Conservation (phyloP, 768 basidiomycete species). For the Amanita rimosa region DNA sequence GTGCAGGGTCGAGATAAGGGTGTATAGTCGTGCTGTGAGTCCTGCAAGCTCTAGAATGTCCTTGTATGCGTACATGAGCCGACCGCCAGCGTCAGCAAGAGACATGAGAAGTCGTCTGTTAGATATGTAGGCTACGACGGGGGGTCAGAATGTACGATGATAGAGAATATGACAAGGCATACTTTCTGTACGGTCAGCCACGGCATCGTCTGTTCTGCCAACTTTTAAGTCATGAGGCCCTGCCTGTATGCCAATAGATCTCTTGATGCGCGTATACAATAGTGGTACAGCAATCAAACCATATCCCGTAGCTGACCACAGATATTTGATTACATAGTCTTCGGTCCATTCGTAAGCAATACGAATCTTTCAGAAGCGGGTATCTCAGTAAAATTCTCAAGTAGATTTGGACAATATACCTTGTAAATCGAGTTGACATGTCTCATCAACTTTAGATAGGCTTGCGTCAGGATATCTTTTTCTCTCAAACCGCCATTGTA, state of each 20-base stretch:
- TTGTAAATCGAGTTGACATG: constrained; percentile 92
- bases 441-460: constrained; percentile 72
- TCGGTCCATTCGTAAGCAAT: constrained; percentile 94
- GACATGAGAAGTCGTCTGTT: constrained; percentile 85
- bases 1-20: constrained; percentile 78
- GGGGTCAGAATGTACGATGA: neutral
- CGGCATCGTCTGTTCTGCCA: constrained; percentile 21
- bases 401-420: constrained; percentile 22
- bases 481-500: constrained; percentile 85
- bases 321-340: constrained; percentile 93
- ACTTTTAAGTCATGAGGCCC: constrained; percentile 5
- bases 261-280: constrained; percentile 50
- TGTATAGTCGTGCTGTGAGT: constrained; percentile 82
- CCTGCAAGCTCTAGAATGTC: constrained; percentile 94
- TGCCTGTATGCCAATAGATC: constrained; percentile 22
- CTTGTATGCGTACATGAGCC: constrained; percentile 95
- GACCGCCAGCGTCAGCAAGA: constrained; percentile 92
- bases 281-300: constrained; percentile 85
- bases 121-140: constrained; percentile 66
- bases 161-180: constrained; percentile 8
- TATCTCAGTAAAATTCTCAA: neutral
- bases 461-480: constrained; percentile 64
- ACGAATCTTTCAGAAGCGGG: constrained; percentile 51
- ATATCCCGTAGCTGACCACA: constrained; percentile 92
- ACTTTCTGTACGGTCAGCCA: constrained; percentile 40